Percentiles rank a stretch among this genome's conserved stretches.
These are phyloP conservation scores for Saccharomyces hybrid DNA, from an alignment of 1,139 yeast genomes.

Conservation along the genomic window DNA sequence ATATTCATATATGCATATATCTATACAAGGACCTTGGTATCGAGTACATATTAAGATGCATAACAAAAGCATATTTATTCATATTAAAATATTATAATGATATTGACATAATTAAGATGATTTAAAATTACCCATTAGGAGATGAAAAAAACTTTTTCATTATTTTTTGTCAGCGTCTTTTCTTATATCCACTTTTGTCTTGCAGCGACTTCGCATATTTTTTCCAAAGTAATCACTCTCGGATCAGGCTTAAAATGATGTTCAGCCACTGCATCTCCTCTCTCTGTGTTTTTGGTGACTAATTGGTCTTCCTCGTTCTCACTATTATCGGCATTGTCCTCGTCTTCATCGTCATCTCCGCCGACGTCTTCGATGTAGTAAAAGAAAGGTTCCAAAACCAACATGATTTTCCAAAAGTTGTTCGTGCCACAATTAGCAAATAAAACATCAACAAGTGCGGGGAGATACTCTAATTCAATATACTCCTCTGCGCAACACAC, in stretches of 20 bases:
- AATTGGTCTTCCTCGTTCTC: background rate
- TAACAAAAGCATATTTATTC: background rate
- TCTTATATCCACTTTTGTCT: constrained; percentile 32
- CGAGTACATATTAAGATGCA: no score
- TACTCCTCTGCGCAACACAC: constrained; percentile 34
- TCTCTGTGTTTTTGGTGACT: constrained; percentile 1
- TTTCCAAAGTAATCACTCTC: constrained; percentile 31
- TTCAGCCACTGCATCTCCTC: constrained; percentile 9
- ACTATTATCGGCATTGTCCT: constrained; percentile 7
- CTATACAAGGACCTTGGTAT: background rate
- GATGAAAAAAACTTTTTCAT: background rate
- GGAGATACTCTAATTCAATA: constrained; percentile 31
- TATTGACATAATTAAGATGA: background rate
- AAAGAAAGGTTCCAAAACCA: constrained; percentile 32
- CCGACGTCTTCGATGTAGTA: constrained; percentile 31
- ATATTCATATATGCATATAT: background rate
- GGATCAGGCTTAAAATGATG: constrained; percentile 29
- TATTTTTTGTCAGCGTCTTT: background rate
- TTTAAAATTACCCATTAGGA: background rate
- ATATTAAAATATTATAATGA: background rate
- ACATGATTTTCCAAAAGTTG: constrained; percentile 31
- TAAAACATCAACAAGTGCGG: constrained; percentile 29
- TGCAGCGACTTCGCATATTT: constrained; percentile 33
- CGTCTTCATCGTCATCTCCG: constrained; percentile 23
- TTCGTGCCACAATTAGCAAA: constrained; percentile 27